These are phyloP conservation scores for Gamsiella multidivaricata DNA, from an alignment of 192 early-diverging fungal species.

Conservation along the genomic window DNA sequence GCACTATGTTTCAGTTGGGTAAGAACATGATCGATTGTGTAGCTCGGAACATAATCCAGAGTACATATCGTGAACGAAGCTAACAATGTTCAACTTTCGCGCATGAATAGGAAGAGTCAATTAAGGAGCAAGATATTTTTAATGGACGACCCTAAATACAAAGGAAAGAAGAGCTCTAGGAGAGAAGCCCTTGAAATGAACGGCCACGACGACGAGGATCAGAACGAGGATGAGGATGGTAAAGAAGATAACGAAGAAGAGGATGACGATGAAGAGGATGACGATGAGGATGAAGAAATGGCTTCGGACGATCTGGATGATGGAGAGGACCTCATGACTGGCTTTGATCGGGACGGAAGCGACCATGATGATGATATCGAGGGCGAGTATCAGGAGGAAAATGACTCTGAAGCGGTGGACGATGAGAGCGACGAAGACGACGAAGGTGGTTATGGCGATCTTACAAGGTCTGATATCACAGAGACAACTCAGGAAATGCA, in stretches of 20 bases:
- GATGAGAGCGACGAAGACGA: conserved; percentile 58
- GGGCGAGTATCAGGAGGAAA: conserved; percentile 34
- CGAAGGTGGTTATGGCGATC: conserved; percentile 53
- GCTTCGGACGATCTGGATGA: conserved; percentile 55
- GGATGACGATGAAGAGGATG: conserved; percentile 55
- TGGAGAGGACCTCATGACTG: conserved; percentile 59
- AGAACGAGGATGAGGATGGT: conserved; percentile 53
- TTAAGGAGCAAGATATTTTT: conserved; percentile 67
- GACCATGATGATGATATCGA: conserved; percentile 50
- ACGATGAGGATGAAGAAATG: conserved; percentile 55
- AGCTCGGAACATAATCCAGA: not conserved
- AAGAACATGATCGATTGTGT: not conserved
- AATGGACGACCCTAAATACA: conserved; percentile 79
- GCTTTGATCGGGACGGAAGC: conserved; percentile 48
- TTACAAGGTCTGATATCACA: conserved; percentile 30
- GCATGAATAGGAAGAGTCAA: conserved; percentile 64
- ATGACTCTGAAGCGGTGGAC: conserved; percentile 46
- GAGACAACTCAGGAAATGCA: conserved; percentile 54
- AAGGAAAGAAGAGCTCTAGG: conserved; percentile 73
- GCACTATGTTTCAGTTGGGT: conserved; percentile 78
- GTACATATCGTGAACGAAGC: too few species aligned
- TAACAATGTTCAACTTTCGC: not conserved
- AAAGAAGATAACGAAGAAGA: conserved; percentile 51
- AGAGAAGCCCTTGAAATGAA: conserved; percentile 68
- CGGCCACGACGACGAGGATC: conserved; percentile 56